Evolutionary conservation across 164 flowering plant genomes (phyloP).

Genomic region (Cinnamomum micranthum): DNA sequence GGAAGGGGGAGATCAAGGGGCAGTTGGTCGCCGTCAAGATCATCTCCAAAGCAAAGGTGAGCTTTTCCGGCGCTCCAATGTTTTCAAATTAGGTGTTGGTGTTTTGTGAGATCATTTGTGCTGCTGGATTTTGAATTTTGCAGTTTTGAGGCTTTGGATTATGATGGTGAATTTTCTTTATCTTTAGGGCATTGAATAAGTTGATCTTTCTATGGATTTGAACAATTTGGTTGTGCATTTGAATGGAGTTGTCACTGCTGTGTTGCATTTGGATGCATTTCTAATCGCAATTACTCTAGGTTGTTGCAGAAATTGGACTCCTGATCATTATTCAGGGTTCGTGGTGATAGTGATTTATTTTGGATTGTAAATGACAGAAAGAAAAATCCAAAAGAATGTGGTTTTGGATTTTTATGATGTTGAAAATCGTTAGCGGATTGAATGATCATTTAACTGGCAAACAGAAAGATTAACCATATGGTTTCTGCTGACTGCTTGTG

Average conservation of each 20-base stretch:
- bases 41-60: conserved; percentile 91
- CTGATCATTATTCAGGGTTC: background rate
- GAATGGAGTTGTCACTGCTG: background rate
- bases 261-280: background rate
- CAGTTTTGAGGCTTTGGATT: background rate
- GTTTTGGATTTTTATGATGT: background rate
- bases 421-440: no score
- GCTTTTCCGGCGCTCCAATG: conserved; percentile 6
- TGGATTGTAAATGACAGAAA: background rate
- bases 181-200: no score
- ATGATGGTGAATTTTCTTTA: no score
- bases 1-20: conserved; percentile 82
- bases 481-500: no score
- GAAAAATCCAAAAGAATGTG: background rate
- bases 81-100: no score
- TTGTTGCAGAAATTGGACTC: background rate
- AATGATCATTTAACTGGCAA: no score
- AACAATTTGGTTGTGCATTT: background rate
- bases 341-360: background rate
- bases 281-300: background rate
- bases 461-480: no score
- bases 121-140: background rate
- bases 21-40: conserved; percentile 82
- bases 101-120: background rate
- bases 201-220: no score